A percentile compares a stretch with the other conserved stretches of the same genome.
These are phyloP conservation scores for Delphinella strobiligena DNA, from an alignment of 2,329 filamentous ascomycete genomes.

Conservation along the genomic window DNA sequence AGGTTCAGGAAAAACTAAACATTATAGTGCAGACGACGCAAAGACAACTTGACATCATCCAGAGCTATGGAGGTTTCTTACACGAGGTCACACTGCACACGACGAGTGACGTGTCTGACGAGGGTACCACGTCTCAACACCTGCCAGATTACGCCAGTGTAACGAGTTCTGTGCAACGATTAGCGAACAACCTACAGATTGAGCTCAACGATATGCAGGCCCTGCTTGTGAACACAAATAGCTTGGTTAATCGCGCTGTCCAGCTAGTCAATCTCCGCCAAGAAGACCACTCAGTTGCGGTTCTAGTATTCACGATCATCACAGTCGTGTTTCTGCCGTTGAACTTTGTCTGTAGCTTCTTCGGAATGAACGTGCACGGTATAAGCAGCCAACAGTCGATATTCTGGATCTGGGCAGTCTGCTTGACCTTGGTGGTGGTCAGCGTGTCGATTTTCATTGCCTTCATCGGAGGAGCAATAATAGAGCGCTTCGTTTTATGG, in stretches of 20 bases:
- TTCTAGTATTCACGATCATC: conserved; percentile 32
- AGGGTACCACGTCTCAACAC: neutral
- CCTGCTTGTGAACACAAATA: conserved; percentile 30
- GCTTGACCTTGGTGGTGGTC: conserved; percentile 27
- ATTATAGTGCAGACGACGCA: conserved; percentile 33
- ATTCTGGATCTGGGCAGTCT: conserved; percentile 29
- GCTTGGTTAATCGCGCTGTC: conserved; percentile 30
- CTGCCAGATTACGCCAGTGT: neutral
- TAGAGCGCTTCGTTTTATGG: conserved; percentile 26
- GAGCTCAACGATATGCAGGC: conserved; percentile 29
- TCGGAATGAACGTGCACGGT: conserved; percentile 33
- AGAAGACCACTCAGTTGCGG: conserved; percentile 33
- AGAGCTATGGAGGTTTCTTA: conserved; percentile 15
- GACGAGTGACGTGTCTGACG: neutral
- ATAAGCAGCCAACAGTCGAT: conserved; percentile 27
- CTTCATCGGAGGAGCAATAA: conserved; percentile 27
- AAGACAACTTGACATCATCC: conserved; percentile 27
- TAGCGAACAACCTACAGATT: conserved; percentile 25
- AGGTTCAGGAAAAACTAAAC: conserved; percentile 32
- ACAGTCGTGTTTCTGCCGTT: conserved; percentile 33
- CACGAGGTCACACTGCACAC: neutral
- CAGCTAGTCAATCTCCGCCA: conserved; percentile 34
- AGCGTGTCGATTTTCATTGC: conserved; percentile 26
- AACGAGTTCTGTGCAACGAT: neutral
- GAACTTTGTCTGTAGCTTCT: conserved; percentile 31